Conservation (phyloP, 2,329 filamentous ascomycete species). For the Aspergillus fructus region DNA sequence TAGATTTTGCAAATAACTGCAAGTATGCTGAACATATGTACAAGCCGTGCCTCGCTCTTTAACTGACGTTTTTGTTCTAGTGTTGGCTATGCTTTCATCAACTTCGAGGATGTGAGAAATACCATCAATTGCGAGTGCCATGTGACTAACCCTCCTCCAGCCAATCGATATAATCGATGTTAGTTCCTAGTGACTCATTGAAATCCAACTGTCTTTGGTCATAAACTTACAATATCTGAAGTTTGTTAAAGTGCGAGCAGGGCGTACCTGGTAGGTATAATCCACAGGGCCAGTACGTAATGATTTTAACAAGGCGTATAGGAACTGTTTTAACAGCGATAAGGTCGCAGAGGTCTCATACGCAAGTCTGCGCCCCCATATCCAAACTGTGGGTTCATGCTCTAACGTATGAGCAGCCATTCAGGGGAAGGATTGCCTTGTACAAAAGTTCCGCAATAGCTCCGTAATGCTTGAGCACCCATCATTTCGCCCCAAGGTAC, state of each 20-base stretch:
- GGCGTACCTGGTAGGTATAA: constrained; percentile 62
- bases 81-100: constrained; percentile 96
- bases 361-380: constrained; percentile 65
- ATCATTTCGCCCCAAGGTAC: constrained; percentile 80
- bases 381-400: neutral
- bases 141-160: constrained; percentile 48
- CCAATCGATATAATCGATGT: constrained; percentile 72
- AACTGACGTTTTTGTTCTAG: constrained; percentile 45
- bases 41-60: neutral
- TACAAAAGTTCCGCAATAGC: constrained; percentile 95
- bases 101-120: constrained; percentile 73
- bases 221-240: constrained; percentile 40
- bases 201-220: constrained; percentile 1
- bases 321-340: constrained; percentile 78
- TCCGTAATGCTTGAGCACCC: constrained; percentile 87
- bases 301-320: constrained; percentile 30
- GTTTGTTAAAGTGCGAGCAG: constrained; percentile 71
- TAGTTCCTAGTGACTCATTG: constrained; percentile 33
- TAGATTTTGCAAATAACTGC: constrained; percentile 77
- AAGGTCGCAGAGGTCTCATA: constrained; percentile 91
- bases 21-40: constrained; percentile 57
- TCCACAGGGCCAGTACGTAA: constrained; percentile 9
- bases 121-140: neutral
- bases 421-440: constrained; percentile 84
- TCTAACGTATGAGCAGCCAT: constrained; percentile 60